Evolutionary conservation across 2,329 filamentous ascomycete species (phyloP).

Genomic region (Aspergillus ochraceoroseus): DNA sequence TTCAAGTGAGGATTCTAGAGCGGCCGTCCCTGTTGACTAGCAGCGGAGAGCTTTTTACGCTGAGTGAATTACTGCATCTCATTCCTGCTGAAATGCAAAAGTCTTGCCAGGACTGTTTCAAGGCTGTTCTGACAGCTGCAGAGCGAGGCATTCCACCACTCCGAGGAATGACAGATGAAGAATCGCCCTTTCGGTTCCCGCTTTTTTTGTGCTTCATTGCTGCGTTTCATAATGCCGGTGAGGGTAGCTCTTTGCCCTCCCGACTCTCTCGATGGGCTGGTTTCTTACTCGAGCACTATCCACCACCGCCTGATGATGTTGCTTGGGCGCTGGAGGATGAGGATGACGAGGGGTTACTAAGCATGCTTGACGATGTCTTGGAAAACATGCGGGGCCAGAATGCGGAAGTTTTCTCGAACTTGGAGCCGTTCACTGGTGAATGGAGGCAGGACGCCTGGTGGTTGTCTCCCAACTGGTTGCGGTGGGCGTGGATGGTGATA

Average conservation of each 20-base stretch:
- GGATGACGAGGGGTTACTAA: slow-evolving; percentile 24
- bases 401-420: slow-evolving; percentile 11
- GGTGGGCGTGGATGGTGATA: slow-evolving; percentile 43
- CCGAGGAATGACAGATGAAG: slow-evolving; percentile 20
- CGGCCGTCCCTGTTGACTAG: slow-evolving; percentile 32
- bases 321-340: slow-evolving; percentile 31
- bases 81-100: slow-evolving; percentile 28
- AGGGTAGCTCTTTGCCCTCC: slow-evolving; percentile 24
- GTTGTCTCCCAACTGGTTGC: slow-evolving; percentile 38
- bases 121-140: slow-evolving; percentile 20
- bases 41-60: slow-evolving; percentile 36
- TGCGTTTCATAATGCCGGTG: slow-evolving; percentile 21
- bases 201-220: slow-evolving; percentile 35
- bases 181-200: slow-evolving; percentile 28
- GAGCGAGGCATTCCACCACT: slow-evolving; percentile 21
- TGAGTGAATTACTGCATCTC: slow-evolving; percentile 30
- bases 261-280: slow-evolving; percentile 36
- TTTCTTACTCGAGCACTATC: slow-evolving; percentile 35
- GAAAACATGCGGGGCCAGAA: slow-evolving; percentile 17
- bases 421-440: slow-evolving; percentile 21
- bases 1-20: slow-evolving; percentile 32
- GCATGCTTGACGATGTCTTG: slow-evolving; percentile 24
- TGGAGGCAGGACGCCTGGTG: slow-evolving; percentile 30
- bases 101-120: slow-evolving; percentile 24
- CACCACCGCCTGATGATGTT: slow-evolving; percentile 29